Evolutionary conservation across 2,329 filamentous ascomycete species (phyloP).

Genomic region (Chrysoporthe puriensis): DNA sequence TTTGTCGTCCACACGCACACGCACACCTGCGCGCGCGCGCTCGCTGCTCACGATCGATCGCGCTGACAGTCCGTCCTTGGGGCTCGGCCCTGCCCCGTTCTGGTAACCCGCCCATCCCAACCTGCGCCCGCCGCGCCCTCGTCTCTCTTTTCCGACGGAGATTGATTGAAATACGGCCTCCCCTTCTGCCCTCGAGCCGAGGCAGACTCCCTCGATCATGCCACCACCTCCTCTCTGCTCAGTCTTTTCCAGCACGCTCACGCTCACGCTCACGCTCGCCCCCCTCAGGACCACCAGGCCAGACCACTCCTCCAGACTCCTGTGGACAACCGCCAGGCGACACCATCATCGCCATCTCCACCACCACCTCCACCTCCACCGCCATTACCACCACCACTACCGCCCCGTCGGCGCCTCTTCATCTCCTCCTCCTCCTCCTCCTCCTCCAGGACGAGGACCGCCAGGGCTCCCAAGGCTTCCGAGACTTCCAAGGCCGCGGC

Average conservation of each 20-base stretch:
- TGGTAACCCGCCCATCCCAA: conserved; percentile 6
- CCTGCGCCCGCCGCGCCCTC: background rate
- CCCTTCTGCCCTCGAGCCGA: conserved; percentile 18
- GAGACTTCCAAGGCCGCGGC: background rate
- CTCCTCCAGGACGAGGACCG: background rate
- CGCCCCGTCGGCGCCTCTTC: background rate
- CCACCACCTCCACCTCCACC: background rate
- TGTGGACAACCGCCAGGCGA: conserved; percentile 3
- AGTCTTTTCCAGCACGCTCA: background rate
- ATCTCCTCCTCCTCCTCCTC: background rate
- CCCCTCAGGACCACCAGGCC: background rate
- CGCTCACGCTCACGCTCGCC: too few relatives aligned
- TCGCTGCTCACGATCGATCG: background rate
- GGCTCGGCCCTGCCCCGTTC: background rate
- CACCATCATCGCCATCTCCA: background rate
- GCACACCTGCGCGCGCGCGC: background rate
- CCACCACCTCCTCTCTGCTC: background rate
- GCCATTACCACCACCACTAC: background rate
- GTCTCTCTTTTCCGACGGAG: conserved; percentile 3
- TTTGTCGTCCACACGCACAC: conserved; percentile 1
- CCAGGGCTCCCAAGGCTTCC: background rate
- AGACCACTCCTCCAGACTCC: background rate
- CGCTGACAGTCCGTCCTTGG: background rate
- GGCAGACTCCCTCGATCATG: conserved; percentile 10
- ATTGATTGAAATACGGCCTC: conserved; percentile 26